Conservation (phyloP, 305 asterid species). For the Caryopteris hybrid region DNA sequence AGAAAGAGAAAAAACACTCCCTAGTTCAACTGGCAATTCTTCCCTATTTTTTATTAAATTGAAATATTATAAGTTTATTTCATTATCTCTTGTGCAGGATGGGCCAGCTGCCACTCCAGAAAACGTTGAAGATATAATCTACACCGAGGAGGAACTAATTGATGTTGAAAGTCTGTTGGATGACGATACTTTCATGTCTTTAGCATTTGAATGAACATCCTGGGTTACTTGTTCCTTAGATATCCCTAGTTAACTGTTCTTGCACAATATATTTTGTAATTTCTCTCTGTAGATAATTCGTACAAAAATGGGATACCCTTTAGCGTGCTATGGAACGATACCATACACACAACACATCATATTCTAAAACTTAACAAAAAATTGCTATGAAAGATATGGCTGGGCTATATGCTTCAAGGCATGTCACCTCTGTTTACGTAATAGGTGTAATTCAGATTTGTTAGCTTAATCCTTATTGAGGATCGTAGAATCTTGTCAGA, state of each 20-base stretch:
- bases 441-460: too few species aligned
- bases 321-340: too few species aligned
- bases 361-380: background rate
- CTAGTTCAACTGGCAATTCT: too few species aligned
- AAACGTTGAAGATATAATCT: constrained; percentile 29
- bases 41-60: too few species aligned
- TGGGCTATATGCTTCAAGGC: too few species aligned
- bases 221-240: background rate
- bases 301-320: too few species aligned
- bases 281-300: too few species aligned
- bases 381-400: background rate
- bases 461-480: too few species aligned
- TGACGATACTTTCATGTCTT: constrained; percentile 71
- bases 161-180: constrained; percentile 48
- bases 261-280: background rate
- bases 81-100: background rate
- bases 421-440: too few species aligned
- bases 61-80: background rate
- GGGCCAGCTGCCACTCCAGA: too few species aligned
- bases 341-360: background rate
- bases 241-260: background rate
- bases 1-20: too few species aligned
- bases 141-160: constrained; percentile 44
- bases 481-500: too few species aligned
- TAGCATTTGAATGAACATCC: constrained; percentile 45